A percentile compares a stretch with the other conserved stretches of the same genome.
phyloP scores from a whole-genome alignment of 2,329 filamentous ascomycete species.

The Aciculosporium take region DNA sequence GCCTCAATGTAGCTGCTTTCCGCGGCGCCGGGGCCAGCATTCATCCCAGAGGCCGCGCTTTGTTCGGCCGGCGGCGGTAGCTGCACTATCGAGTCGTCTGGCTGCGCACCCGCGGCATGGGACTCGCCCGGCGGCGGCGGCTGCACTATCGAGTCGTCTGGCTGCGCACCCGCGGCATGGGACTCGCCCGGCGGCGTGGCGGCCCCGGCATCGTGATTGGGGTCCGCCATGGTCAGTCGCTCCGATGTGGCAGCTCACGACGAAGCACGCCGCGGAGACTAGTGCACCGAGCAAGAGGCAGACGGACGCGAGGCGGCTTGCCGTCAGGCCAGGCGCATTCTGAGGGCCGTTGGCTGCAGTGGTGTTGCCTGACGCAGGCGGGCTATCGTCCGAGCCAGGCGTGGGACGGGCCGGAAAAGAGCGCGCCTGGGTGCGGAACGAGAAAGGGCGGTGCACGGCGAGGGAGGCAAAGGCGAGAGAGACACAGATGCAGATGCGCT shows the following conservation, averaged over 20 bases:
- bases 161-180: conserved; percentile 1
- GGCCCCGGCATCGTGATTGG: too few species aligned
- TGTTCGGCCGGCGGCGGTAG: conserved; percentile 10
- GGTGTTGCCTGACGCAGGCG: neutral
- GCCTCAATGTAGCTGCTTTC: conserved; percentile 31
- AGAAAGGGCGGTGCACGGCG: too few species aligned
- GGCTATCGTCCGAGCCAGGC: neutral
- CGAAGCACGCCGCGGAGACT: conserved; percentile 13
- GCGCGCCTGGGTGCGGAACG: neutral
- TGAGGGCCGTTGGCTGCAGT: conserved; percentile 7
- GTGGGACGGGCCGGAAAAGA: too few species aligned
- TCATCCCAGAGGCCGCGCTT: neutral
- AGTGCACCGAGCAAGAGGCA: conserved; percentile 7
- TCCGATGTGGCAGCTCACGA: conserved; percentile 6
- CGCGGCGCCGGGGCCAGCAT: neutral
- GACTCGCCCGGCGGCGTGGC: neutral
- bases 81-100: conserved; percentile 7
- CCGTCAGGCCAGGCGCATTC: conserved; percentile 24
- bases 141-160: conserved; percentile 7
- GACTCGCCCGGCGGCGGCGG: conserved; percentile 1
- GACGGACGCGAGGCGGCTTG: conserved; percentile 11
- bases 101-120: conserved; percentile 1
- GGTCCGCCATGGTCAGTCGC: neutral
- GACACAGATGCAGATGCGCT: neutral
- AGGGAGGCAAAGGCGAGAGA: too few species aligned